Evolutionary conservation across 495 filamentous ascomycete species (phyloP), one percentile per base, ranked within the genome.

Genomic region (Pyronema domesticum): DNA sequence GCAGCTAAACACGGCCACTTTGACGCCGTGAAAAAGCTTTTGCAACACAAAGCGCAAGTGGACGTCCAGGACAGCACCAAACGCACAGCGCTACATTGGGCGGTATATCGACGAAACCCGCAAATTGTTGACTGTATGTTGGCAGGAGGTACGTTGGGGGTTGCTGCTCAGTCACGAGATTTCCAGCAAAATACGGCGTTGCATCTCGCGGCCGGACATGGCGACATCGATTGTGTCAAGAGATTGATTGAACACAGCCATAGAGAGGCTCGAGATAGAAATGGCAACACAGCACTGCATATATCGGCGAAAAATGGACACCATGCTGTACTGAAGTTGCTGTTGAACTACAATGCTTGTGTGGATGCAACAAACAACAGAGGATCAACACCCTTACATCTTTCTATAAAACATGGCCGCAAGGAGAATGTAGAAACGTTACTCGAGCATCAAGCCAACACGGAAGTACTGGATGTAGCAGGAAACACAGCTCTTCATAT

Each of bases 161-260:
- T 17, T 46, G 7, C 43, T 10, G 8, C 8, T 10, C 7, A 53
- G 5, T 10, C 30, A 0, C 19, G 36, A 10, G 53, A 36, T 3
- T 33, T 56, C 4, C 18, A 57, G 18, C 35, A 44, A 43, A 61
- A 30, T 9, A 59, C 30, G n/a, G 13, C 59, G 7, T 19, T 61
- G 7, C 57, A 61, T 14, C 52, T 53, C 11, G 60, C 58, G 33
- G 47, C 47, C 35, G 43, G 18, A 7, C 11, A 34, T 18, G 43
- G 42, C 6, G n/a, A 55, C 10, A 4, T 15, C 0, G 23, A 35
- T n/a, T 40, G 53, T 46, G 15, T 15, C 11, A 46, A 46, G 43
- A 7, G 11, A n/a, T n/a, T 46, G 43, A 9, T 46, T 8, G 43
- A 46, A 9, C 8, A 17, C 43, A 9, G 8, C 18, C 8, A 46